Evolutionary conservation across 164 flowering plant genomes (phyloP).

Genomic region (Santalum album): DNA sequence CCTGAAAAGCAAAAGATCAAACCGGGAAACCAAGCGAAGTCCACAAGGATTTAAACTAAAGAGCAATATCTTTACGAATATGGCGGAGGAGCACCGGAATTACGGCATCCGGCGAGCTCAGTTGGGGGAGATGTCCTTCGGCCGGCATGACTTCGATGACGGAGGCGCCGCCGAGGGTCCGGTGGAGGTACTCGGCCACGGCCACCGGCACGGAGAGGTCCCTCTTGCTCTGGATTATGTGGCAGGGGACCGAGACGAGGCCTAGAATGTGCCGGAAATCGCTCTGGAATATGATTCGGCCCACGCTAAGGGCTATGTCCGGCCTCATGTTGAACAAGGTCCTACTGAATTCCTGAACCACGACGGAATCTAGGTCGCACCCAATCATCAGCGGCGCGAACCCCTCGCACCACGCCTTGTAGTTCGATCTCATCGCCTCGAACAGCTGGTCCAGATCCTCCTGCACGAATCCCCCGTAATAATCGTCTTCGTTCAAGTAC

Average conservation of each 20-base stretch:
- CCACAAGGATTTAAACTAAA: background rate
- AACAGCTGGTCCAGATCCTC: slow-evolving; percentile 52
- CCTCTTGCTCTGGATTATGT: slow-evolving; percentile 51
- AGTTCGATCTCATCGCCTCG: slow-evolving; percentile 49
- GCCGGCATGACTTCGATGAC: slow-evolving; percentile 54
- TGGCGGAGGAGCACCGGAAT: slow-evolving; percentile 56
- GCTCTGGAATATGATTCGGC: slow-evolving; percentile 43
- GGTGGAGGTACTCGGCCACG: slow-evolving; percentile 54
- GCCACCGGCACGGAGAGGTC: slow-evolving; percentile 69
- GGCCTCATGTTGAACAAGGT: slow-evolving; percentile 76
- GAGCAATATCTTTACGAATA: slow-evolving; percentile 35
- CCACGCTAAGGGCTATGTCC: slow-evolving; percentile 52
- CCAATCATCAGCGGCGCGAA: slow-evolving; percentile 62
- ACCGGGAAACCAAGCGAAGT: no score
- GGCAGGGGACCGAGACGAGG: slow-evolving; percentile 57
- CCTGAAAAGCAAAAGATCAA: no score
- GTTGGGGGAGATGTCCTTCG: slow-evolving; percentile 65
- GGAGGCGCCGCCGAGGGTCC: slow-evolving; percentile 44
- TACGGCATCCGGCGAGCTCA: slow-evolving; percentile 60
- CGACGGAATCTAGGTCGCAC: slow-evolving; percentile 61
- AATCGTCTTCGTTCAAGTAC: slow-evolving; percentile 50
- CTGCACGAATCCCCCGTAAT: slow-evolving; percentile 63
- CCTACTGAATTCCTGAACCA: slow-evolving; percentile 68
- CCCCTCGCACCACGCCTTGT: slow-evolving; percentile 62
- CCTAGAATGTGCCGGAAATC: slow-evolving; percentile 38